Percentiles rank a stretch among this genome's conserved stretches.
Conservation (phyloP, 1,284 basidiomycete species). For the Malassezia equina region DNA sequence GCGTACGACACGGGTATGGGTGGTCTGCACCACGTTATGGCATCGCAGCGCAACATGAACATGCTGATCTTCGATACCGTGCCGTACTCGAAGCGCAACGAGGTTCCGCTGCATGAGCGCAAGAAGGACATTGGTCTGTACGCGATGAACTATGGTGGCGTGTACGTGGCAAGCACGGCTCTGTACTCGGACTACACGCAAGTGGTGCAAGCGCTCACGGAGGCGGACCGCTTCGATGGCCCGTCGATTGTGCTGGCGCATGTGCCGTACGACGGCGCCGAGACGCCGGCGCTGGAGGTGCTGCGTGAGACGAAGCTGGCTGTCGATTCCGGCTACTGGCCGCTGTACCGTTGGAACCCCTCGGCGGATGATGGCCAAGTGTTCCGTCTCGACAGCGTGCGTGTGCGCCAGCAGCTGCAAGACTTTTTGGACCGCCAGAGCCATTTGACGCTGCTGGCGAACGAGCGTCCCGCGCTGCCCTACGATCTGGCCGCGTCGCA, state of each 20-base stretch:
- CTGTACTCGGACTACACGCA: conserved; percentile 92
- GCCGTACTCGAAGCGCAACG: conserved; percentile 64
- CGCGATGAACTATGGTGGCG: conserved; percentile 95
- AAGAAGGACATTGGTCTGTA: conserved; percentile 54
- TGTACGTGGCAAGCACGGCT: conserved; percentile 88
- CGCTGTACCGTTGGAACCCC: conserved; percentile 95
- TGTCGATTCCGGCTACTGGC: conserved; percentile 94
- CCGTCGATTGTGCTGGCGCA: conserved; percentile 90
- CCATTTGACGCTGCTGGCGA: conserved; percentile 82
- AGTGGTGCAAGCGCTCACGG: conserved; percentile 79
- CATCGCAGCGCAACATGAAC: conserved; percentile 83
- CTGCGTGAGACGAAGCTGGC: conserved; percentile 95
- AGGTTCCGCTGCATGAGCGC: conserved; percentile 40
- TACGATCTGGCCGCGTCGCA: conserved; percentile 73
- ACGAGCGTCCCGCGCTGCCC: conserved; percentile 64
- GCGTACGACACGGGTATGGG: conserved; percentile 93
- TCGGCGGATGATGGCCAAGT: conserved; percentile 62
- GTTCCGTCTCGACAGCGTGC: conserved; percentile 84
- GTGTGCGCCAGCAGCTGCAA: conserved; percentile 86
- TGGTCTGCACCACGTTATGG: conserved; percentile 84
- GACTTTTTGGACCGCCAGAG: conserved; percentile 92
- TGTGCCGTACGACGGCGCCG: conserved; percentile 63
- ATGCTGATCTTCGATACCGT: conserved; percentile 86
- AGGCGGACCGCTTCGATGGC: conserved; percentile 80
- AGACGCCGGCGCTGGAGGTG: conserved; percentile 66